phyloP scores from a whole-genome alignment of 2,329 filamentous ascomycete species.

The Nothopassalora personata region DNA sequence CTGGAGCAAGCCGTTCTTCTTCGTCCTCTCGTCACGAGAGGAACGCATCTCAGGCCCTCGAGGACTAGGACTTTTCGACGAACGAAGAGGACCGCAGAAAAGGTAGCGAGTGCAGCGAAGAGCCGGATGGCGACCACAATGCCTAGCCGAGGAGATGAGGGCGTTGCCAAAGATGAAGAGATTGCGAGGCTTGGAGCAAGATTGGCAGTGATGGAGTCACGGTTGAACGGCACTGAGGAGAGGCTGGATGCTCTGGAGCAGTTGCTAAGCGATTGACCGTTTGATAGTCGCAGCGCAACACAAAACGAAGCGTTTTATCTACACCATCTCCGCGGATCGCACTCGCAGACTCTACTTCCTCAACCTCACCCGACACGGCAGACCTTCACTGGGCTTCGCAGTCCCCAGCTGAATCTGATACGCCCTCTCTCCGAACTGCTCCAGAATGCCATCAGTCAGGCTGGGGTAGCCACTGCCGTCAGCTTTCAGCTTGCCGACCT shows the following conservation, averaged over 20 bases:
- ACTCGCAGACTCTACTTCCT: neutral
- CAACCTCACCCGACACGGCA: slow-evolving; percentile 30
- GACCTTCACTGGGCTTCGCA: slow-evolving; percentile 32
- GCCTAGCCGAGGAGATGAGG: neutral
- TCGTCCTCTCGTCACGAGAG: too few species aligned
- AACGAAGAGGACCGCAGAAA: too few species aligned
- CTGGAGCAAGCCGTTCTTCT: too few species aligned
- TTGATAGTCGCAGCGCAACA: neutral
- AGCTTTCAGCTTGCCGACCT: slow-evolving; percentile 30
- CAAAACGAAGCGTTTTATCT: too few species aligned
- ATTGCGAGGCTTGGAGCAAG: neutral
- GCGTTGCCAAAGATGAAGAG: neutral
- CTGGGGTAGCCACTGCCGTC: slow-evolving; percentile 34
- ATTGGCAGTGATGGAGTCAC: neutral
- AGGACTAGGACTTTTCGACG: too few species aligned
- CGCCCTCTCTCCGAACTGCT: slow-evolving; percentile 31
- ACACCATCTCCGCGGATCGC: too few species aligned
- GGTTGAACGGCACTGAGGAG: neutral
- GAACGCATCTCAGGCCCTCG: too few species aligned
- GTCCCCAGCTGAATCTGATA: slow-evolving; percentile 33
- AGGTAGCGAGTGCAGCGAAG: too few species aligned
- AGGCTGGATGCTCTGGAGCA: neutral
- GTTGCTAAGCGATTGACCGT: neutral
- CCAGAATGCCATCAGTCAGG: slow-evolving; percentile 23
- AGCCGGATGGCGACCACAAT: too few species aligned